Evolutionary conservation across 331 rosid species (phyloP), one percentile per base, ranked within the genome.

Genomic region (Pyracantha coccinea): DNA sequence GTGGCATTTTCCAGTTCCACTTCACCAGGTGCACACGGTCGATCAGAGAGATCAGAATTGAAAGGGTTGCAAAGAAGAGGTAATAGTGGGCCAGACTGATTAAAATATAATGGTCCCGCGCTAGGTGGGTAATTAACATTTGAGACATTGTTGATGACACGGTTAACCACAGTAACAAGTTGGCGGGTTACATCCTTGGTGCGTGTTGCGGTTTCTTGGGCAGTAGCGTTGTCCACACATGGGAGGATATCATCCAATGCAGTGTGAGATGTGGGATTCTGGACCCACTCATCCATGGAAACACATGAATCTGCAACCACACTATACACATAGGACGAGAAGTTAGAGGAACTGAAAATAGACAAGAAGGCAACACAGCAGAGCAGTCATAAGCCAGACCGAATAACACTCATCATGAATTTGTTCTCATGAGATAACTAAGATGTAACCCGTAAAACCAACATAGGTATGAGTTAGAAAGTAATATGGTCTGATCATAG

Each of bases 81-180:
- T 66, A 88, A 53, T 24, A 5, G 17, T 1, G 96, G 91, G 62
- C 93, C 96, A 24, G 96, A 88, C 65, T 90, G 93, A 68, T 90
- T 88, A 86, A 73, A 90, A 60, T 66, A 54, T 4, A 79, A 3
- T 0, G 71, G 75, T 1, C 77, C 27, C 19, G 31, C 7, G 8
- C 5, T 6, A 3, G 87, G 85, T 20, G 89, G 81, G 8, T 38
- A 14, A 59, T 88, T 71, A 7, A 52, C 25, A 69, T 86, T 80
- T 7, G 85, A 8, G 73, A 75, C 33, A 11, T 45, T 68, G 78
- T 16, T 77, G 75, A 86, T 52, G 70, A 83, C 59, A 65, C 41
- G 28, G 68, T 83, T 70, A 23, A 83, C 78, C 64, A 78, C 19
- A 27, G 27, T 52, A 20, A 66, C 85, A 17, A 83, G 68, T 64